Evolutionary conservation across 305 asterid genomes (phyloP).

Genomic region (Vinca major): DNA sequence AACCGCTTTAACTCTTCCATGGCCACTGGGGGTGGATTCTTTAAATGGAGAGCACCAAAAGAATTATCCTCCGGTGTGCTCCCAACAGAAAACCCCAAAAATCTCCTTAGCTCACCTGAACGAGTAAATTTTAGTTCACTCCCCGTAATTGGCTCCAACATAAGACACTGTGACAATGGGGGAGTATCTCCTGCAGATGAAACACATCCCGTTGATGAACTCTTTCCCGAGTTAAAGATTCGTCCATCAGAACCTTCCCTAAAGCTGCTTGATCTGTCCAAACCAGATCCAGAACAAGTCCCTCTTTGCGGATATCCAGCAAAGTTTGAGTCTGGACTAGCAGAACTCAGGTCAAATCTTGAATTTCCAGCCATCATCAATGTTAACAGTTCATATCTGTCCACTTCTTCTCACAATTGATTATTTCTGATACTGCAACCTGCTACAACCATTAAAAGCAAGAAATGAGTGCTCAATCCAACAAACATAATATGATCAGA

Average conservation of each 20-base stretch:
- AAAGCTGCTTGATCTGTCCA: conserved; percentile 75
- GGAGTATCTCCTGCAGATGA: conserved; percentile 47
- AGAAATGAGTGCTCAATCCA: conserved; percentile 13
- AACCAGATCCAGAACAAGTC: conserved; percentile 46
- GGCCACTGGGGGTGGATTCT: conserved; percentile 51
- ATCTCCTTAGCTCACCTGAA: conserved; percentile 64
- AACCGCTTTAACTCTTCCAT: conserved; percentile 63
- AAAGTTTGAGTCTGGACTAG: conserved; percentile 62
- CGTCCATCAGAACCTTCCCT: conserved; percentile 67
- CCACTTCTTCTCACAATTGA: conserved; percentile 20
- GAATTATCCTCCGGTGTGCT: conserved; percentile 64
- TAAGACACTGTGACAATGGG: conserved; percentile 53
- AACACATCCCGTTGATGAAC: conserved; percentile 48
- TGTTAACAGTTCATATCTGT: conserved; percentile 30
- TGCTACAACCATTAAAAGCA: conserved; percentile 22
- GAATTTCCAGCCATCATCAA: conserved; percentile 74
- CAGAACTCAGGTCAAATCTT: conserved; percentile 59
- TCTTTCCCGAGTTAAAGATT: conserved; percentile 49
- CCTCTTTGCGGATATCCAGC: conserved; percentile 64
- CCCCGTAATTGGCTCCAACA: conserved; percentile 56
- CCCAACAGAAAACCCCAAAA: conserved; percentile 48
- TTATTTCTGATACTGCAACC: conserved; percentile 25
- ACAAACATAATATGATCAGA: not conserved
- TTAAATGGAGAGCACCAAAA: conserved; percentile 47
- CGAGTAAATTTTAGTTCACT: conserved; percentile 47